Base-by-base conservation (phyloP, 1,284 basidiomycete genomes). In the Rhodofomes roseus region DNA sequence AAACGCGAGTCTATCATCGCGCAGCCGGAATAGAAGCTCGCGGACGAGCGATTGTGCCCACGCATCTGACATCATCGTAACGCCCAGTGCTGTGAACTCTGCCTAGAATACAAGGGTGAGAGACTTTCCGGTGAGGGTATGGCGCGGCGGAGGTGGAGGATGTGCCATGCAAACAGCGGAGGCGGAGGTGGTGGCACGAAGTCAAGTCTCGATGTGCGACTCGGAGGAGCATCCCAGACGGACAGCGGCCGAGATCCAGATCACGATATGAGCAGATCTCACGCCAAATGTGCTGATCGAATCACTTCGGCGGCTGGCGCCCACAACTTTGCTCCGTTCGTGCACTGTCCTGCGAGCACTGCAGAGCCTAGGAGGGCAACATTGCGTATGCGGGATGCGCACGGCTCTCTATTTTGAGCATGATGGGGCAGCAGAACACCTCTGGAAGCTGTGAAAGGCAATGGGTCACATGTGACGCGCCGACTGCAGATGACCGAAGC, bases 401-500 rank as follows among this genome's bases (percentile, higher is more conserved):
- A 3, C 7, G 5, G 37, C 37, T 22, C 9, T 22, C 20, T 41
- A 7, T 25, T 40, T 18, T 20, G 20, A 48, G 12, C 23, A 59
- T 62, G 43, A 57, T 36, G 29, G 9, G n/a, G 41, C 55, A 57
- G 60, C 60, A 62, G 58, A 57, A 18, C 23, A 12, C 41, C 58
- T 57, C n/a, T 22, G 3, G n/a, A 14, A 36, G 50, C 50, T 11
- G 31, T 52, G 61, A 23, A 36, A 20, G 41, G 31, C 27, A 44
- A 25, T 34, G n/a, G n/a, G 59, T 54, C 55, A 56, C 59, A 54
- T 48, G 55, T 54, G 55, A 56, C 55, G 46, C 20, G n/a, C 37
- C 20, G 11, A 29, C 31, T 34, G 61, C 61, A 57, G 61, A 66
- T 68, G 67, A 67, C 65, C 58, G 29, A 23, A 48, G 54, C 31